phyloP scores from a whole-genome alignment of 2,329 filamentous ascomycete species.

The Uncinocarpus reesii region DNA sequence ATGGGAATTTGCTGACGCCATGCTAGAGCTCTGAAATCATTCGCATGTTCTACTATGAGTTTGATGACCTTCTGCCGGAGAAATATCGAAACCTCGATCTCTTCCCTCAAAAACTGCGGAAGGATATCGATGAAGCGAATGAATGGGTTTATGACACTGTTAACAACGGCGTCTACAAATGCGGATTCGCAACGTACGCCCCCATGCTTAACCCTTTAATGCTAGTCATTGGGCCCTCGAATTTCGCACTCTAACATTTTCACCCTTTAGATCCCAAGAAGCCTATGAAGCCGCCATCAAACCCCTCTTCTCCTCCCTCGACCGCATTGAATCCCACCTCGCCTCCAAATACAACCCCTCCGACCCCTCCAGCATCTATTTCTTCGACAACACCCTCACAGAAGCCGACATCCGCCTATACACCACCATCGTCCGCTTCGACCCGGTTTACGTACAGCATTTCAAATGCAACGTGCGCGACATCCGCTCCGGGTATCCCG shows the following conservation, averaged over 20 bases:
- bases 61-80: slow-evolving; percentile 58
- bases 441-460: slow-evolving; percentile 71
- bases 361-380: slow-evolving; percentile 47
- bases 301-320: slow-evolving; percentile 64
- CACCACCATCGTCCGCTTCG: slow-evolving; percentile 63
- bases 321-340: slow-evolving; percentile 65
- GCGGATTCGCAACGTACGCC: slow-evolving; percentile 62
- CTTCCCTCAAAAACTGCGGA: slow-evolving; percentile 55
- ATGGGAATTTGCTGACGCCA: background rate
- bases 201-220: background rate
- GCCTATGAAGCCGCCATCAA: slow-evolving; percentile 69
- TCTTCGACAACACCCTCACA: slow-evolving; percentile 64
- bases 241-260: background rate
- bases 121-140: slow-evolving; percentile 64
- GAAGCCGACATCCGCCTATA: slow-evolving; percentile 73
- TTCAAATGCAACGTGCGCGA: slow-evolving; percentile 76
- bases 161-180: slow-evolving; percentile 45
- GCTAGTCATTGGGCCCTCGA: no score
- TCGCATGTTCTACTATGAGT: slow-evolving; percentile 75
- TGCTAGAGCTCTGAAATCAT: slow-evolving; percentile 66
- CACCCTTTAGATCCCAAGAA: slow-evolving; percentile 47
- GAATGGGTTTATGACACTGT: slow-evolving; percentile 64
- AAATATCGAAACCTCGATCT: slow-evolving; percentile 53
- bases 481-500: slow-evolving; percentile 73
- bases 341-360: slow-evolving; percentile 26